These are phyloP conservation scores for Besnoitia besnoiti DNA, from an alignment of 169 alveolate species.

Conservation along the genomic window DNA sequence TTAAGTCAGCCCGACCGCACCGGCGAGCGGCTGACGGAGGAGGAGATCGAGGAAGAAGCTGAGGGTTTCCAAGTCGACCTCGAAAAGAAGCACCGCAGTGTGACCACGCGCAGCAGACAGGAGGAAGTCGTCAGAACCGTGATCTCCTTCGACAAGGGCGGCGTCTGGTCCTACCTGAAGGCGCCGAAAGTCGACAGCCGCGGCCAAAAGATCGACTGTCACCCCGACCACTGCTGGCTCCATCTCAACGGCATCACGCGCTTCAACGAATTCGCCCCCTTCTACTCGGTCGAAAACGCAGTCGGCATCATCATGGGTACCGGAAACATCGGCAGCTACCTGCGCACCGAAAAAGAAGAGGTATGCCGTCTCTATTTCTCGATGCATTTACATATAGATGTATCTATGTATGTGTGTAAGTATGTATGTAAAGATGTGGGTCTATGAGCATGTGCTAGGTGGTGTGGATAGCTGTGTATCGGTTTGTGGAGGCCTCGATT, in stretches of 20 bases:
- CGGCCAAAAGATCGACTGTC: constrained; percentile 92
- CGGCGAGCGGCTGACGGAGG: constrained; percentile 72
- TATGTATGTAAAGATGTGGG: too few species aligned
- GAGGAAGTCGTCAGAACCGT: constrained; percentile 86
- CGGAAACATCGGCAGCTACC: constrained; percentile 94
- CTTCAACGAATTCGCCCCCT: constrained; percentile 91
- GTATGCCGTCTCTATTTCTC: too few species aligned
- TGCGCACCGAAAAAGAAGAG: constrained; percentile 84
- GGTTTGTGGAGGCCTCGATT: too few species aligned
- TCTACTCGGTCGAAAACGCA: constrained; percentile 95
- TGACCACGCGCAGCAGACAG: constrained; percentile 42
- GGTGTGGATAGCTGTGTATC: too few species aligned
- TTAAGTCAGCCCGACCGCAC: constrained; percentile 55
- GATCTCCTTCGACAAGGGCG: constrained; percentile 98
- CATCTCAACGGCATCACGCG: constrained; percentile 93
- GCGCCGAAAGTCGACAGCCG: constrained; percentile 95
- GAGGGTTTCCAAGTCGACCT: constrained; percentile 62
- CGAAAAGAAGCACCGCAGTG: constrained; percentile 66
- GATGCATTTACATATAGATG: too few species aligned
- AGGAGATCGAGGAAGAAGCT: constrained; percentile 67
- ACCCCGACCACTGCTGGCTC: constrained; percentile 89
- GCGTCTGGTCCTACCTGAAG: constrained; percentile 94
- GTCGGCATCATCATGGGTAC: constrained; percentile 96
- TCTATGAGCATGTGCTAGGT: too few species aligned
- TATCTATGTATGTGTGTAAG: too few species aligned